Evolutionary conservation across 148 eudicot genomes (phyloP), one percentile per base, ranked within the genome.

Genomic region (Rhododendron molle): DNA sequence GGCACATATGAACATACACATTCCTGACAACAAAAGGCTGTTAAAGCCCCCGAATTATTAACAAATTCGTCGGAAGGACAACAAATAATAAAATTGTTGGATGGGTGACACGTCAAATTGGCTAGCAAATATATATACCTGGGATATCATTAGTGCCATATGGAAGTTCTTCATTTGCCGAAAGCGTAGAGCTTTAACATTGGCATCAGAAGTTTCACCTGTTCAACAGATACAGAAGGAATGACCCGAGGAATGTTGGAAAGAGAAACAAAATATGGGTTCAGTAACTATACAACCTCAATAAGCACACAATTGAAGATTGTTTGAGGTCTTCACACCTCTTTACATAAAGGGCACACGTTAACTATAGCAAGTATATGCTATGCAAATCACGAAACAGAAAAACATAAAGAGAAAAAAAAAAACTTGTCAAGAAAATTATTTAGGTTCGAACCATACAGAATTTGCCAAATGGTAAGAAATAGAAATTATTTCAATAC

Each of bases 101-200:
- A 71, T 18, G 52, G 32, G n/a, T 69, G 26, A 69, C 47, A 9
- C 21, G 43, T 69, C 26, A 46, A 81, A 36, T 76, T 38, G 65
- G 80, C 18, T 80, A 18, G 21, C 80, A 56, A 28, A 30, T 36
- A 32, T 47, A 77, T 80, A 78, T 88, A 97, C 99, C 99, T 95
- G 99, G 86, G 99, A 97, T 85, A 93, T 88, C 98, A 97, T 97
- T 83, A 97, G 87, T 28, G 98, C 98, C 87, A 97, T 84, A 89
- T 97, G 99, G 83, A 93, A 97, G 89, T 95, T 97, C 86, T 97
- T 97, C 98, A 95, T 95, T 90, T 97, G 99, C 74, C 96, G 90
- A 80, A 91, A 88, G 50, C 99, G 96, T 71, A 95, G 87, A 78
- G 91, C 91, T 84, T 88, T 89, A 80, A 97, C 87, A 90, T 90